phyloP scores from a whole-genome alignment of 208 protist species.

The Lotmaria passim region DNA sequence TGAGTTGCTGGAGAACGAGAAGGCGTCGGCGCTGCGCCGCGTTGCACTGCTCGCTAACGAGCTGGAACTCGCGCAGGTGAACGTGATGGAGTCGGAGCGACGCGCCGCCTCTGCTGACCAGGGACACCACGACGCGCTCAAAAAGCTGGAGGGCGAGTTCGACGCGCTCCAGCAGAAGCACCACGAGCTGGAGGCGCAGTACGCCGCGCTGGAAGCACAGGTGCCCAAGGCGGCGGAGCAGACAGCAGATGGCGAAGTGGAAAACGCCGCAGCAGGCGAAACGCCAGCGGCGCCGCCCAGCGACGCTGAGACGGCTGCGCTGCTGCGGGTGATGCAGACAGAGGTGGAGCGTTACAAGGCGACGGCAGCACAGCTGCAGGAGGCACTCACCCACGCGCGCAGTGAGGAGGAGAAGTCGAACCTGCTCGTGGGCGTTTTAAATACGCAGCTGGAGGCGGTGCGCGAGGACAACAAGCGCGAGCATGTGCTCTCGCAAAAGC shows the following conservation, averaged over 20 bases:
- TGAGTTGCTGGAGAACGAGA: slow-evolving; percentile 56
- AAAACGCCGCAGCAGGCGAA: neutral
- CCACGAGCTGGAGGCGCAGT: slow-evolving; percentile 37
- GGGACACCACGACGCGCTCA: slow-evolving; percentile 32
- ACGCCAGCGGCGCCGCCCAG: slow-evolving; percentile 28
- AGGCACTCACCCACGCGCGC: slow-evolving; percentile 60
- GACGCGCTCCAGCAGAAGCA: slow-evolving; percentile 42
- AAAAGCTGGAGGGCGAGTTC: slow-evolving; percentile 34
- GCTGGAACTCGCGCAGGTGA: slow-evolving; percentile 75
- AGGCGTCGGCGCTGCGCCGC: slow-evolving; percentile 66
- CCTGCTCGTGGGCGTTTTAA: slow-evolving; percentile 82
- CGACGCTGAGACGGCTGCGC: slow-evolving; percentile 74
- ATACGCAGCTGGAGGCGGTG: slow-evolving; percentile 81
- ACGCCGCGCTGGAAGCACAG: slow-evolving; percentile 29
- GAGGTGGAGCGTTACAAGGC: slow-evolving; percentile 85
- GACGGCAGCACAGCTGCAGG: slow-evolving; percentile 55
- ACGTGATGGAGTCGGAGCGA: slow-evolving; percentile 45
- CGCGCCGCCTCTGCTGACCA: slow-evolving; percentile 28
- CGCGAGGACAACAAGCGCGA: slow-evolving; percentile 83
- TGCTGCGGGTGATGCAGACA: slow-evolving; percentile 80
- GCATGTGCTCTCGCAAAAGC: slow-evolving; percentile 53
- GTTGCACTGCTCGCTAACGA: slow-evolving; percentile 70
- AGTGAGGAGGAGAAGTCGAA: slow-evolving; percentile 87
- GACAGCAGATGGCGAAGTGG: slow-evolving; percentile 4
- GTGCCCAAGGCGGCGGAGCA: slow-evolving; percentile 8